Percentiles rank a stretch among this genome's conserved stretches.
phyloP scores from a whole-genome alignment of 2,329 filamentous ascomycete species.

The Eutypella sp. region DNA sequence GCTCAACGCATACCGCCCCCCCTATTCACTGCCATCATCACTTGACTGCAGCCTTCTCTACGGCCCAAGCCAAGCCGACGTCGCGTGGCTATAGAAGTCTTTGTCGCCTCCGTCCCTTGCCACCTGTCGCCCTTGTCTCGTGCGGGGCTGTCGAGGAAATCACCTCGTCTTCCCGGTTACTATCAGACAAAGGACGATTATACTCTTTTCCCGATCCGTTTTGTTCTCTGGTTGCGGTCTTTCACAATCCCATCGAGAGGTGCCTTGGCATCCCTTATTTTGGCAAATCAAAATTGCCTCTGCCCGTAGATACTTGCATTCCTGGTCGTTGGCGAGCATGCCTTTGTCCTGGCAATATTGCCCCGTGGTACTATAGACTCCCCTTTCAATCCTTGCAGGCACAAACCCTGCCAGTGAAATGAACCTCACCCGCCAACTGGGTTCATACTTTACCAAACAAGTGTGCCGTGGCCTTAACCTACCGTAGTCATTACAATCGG shows the following conservation, averaged over 20 bases:
- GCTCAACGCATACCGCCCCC: background rate
- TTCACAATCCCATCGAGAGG: slow-evolving; percentile 5
- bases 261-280: slow-evolving; percentile 4
- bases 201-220: slow-evolving; percentile 13
- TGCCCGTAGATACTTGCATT: slow-evolving; percentile 12
- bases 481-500: too few relatives aligned
- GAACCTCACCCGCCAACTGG: slow-evolving; percentile 11
- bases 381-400: slow-evolving; percentile 5
- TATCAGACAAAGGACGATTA: slow-evolving; percentile 13
- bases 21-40: slow-evolving; percentile 8
- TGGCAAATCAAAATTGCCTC: slow-evolving; percentile 11
- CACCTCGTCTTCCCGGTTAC: slow-evolving; percentile 8
- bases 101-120: slow-evolving; percentile 12
- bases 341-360: slow-evolving; percentile 17
- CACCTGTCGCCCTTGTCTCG: slow-evolving; percentile 10
- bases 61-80: slow-evolving; percentile 4
- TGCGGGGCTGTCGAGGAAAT: slow-evolving; percentile 16
- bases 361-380: slow-evolving; percentile 6
- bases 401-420: slow-evolving; percentile 16
- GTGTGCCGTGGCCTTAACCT: slow-evolving; percentile 6
- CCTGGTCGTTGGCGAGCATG: slow-evolving; percentile 8
- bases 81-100: slow-evolving; percentile 10
- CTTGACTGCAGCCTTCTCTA: slow-evolving; percentile 11
- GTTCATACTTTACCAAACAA: slow-evolving; percentile 5
- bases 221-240: slow-evolving; percentile 15